Percentiles rank a stretch among this genome's conserved stretches.
Evolutionary conservation across 139 green algal genomes (phyloP).

Genomic region (Asterochloris erici): DNA sequence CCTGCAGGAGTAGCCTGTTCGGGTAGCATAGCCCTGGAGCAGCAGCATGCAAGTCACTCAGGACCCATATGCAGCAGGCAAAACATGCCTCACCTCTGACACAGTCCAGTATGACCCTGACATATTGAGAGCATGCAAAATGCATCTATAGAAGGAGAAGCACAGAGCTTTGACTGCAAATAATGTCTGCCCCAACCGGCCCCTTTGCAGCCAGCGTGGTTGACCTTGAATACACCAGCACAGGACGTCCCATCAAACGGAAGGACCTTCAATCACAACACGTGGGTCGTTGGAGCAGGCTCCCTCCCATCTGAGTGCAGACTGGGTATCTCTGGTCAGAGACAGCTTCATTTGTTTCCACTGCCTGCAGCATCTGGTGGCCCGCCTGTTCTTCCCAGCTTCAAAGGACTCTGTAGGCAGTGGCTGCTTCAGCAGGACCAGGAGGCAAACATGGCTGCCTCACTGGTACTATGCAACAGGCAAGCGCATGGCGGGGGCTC

Average conservation of each 20-base stretch:
- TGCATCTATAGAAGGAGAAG: no score
- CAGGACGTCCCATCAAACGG: neutral
- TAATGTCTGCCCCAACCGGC: conserved; percentile 1
- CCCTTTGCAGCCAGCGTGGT: neutral
- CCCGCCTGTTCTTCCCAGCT: conserved; percentile 15
- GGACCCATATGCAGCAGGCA: no score
- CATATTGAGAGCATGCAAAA: no score
- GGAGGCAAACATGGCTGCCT: conserved; percentile 5
- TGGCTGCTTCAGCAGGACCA: neutral
- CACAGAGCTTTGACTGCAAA: no score
- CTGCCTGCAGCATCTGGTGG: conserved; percentile 17
- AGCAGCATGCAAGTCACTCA: no score
- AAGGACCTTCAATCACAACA: no score
- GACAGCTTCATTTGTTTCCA: neutral
- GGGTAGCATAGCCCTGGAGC: no score
- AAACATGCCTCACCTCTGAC: no score
- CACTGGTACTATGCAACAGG: conserved; percentile 16
- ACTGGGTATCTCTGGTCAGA: neutral
- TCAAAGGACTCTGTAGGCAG: neutral
- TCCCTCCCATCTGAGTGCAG: no score
- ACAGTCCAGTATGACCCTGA: no score
- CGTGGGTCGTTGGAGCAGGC: no score
- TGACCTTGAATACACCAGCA: conserved; percentile 2
- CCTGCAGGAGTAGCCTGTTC: no score
- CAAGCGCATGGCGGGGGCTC: neutral